These are phyloP conservation scores for Cytospora piceae DNA, from an alignment of 2,329 filamentous ascomycete species.

Conservation along the genomic window DNA sequence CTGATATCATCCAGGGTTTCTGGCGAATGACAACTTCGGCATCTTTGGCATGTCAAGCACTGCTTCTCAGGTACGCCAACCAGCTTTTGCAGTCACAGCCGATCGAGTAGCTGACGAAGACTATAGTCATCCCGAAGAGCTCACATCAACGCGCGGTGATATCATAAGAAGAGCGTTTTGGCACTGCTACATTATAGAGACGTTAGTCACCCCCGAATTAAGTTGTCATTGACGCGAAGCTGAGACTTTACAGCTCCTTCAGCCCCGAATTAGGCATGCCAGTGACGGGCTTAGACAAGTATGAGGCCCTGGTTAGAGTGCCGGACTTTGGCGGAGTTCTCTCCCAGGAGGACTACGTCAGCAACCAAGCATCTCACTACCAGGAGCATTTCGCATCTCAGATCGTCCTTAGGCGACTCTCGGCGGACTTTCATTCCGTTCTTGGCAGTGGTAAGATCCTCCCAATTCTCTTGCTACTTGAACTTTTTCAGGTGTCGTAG, in stretches of 20 bases:
- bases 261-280: constrained; percentile 63
- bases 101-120: constrained; percentile 4
- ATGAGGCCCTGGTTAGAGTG: constrained; percentile 58
- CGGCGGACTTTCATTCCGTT: constrained; percentile 54
- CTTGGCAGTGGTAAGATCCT: constrained; percentile 54
- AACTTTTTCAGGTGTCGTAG: not conserved
- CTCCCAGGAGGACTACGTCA: constrained; percentile 51
- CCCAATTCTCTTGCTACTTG: constrained; percentile 19
- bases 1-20: constrained; percentile 52
- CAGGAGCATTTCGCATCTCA: constrained; percentile 64
- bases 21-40: constrained; percentile 62
- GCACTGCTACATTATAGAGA: constrained; percentile 60
- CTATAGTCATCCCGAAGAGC: constrained; percentile 47
- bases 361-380: constrained; percentile 56
- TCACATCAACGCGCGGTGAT: constrained; percentile 52
- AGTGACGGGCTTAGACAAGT: constrained; percentile 55
- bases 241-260: constrained; percentile 37
- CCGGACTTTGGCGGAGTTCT: constrained; percentile 56
- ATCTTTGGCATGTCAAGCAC: constrained; percentile 59
- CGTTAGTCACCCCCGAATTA: constrained; percentile 41
- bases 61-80: constrained; percentile 54
- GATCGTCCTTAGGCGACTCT: constrained; percentile 58
- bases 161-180: constrained; percentile 60
- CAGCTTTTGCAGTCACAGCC: not conserved
- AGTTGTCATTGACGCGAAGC: not conserved